These are phyloP conservation scores for Oryza officinalis DNA, from an alignment of 176 grass and related monocot species.

Conservation along the genomic window DNA sequence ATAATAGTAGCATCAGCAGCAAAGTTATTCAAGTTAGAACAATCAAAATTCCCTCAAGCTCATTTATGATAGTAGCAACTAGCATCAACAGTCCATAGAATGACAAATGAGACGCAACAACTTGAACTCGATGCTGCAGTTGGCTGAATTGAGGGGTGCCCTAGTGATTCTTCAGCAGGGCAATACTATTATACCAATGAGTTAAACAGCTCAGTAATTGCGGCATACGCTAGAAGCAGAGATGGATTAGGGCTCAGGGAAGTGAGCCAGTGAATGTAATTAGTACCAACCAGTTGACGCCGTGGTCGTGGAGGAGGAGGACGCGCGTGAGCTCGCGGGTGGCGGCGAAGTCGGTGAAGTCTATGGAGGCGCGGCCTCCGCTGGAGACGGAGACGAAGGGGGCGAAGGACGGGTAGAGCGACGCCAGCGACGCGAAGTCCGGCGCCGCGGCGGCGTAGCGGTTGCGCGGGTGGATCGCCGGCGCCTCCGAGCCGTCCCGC, in stretches of 20 bases:
- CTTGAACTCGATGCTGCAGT: neutral
- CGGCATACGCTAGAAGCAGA: neutral
- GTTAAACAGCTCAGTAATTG: neutral
- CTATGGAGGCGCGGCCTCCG: slow-evolving; percentile 43
- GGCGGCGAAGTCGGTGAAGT: slow-evolving; percentile 65
- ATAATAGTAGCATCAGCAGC: neutral
- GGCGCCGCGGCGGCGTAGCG: slow-evolving; percentile 73
- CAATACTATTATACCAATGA: neutral
- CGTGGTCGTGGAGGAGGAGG: slow-evolving; percentile 90
- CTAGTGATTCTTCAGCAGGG: neutral
- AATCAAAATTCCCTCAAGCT: too few species aligned
- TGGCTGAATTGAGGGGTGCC: neutral
- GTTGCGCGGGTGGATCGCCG: slow-evolving; percentile 73
- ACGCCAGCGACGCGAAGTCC: slow-evolving; percentile 69
- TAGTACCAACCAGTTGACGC: slow-evolving; percentile 62
- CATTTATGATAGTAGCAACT: neutral
- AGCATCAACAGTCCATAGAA: neutral
- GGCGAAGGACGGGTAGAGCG: slow-evolving; percentile 82
- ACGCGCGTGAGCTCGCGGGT: slow-evolving; percentile 88
- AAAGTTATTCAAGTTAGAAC: too few species aligned
- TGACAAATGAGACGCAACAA: neutral
- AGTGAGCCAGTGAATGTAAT: neutral
- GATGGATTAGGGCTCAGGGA: neutral
- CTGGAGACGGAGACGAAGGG: slow-evolving; percentile 58
- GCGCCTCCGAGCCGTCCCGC: slow-evolving; percentile 40